Percentiles rank a stretch among this genome's conserved stretches.
Evolutionary conservation across 768 basidiomycete species (phyloP).

Genomic region (Amanita inopinata): DNA sequence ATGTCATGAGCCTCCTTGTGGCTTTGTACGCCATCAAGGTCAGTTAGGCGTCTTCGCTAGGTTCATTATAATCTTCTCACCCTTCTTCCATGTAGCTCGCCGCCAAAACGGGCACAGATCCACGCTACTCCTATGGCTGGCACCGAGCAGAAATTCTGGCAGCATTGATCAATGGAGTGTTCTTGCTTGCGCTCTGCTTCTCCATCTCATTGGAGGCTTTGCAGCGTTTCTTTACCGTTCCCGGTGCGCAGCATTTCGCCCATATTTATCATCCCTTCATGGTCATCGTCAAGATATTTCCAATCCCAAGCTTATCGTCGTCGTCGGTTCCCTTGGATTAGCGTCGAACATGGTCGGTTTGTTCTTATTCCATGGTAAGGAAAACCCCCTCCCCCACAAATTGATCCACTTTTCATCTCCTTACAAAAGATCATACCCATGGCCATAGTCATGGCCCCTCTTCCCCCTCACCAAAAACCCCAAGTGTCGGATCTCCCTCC

Average conservation of each 20-base stretch:
- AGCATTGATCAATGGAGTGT: conserved; percentile 93
- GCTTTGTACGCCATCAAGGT: conserved; percentile 89
- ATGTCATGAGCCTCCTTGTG: conserved; percentile 72
- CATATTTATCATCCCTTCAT: conserved; percentile 9
- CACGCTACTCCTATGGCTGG: conserved; percentile 97
- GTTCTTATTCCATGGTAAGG: conserved; percentile 90
- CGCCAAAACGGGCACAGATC: conserved; percentile 43
- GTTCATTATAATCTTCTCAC: conserved; percentile 1
- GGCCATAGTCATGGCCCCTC: conserved; percentile 31
- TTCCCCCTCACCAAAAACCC: conserved; percentile 25
- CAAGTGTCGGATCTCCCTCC: conserved; percentile 25
- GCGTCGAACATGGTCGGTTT: conserved; percentile 89
- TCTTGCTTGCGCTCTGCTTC: conserved; percentile 93
- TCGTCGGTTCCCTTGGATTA: conserved; percentile 85
- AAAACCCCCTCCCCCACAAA: no score
- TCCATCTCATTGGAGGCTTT: conserved; percentile 91
- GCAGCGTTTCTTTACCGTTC: conserved; percentile 78
- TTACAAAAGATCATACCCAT: conserved; percentile 61
- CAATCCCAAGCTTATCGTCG: conserved; percentile 78
- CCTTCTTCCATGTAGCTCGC: conserved; percentile 42
- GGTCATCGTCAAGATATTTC: conserved; percentile 55
- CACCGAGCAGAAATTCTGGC: conserved; percentile 95
- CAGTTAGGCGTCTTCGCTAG: conserved; percentile 1
- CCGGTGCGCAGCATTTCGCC: conserved; percentile 39
- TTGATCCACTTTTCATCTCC: conserved; percentile 5